Conservation (phyloP, 2,329 filamentous ascomycete genomes). For the Ophiostoma triangulosporum region DNA sequence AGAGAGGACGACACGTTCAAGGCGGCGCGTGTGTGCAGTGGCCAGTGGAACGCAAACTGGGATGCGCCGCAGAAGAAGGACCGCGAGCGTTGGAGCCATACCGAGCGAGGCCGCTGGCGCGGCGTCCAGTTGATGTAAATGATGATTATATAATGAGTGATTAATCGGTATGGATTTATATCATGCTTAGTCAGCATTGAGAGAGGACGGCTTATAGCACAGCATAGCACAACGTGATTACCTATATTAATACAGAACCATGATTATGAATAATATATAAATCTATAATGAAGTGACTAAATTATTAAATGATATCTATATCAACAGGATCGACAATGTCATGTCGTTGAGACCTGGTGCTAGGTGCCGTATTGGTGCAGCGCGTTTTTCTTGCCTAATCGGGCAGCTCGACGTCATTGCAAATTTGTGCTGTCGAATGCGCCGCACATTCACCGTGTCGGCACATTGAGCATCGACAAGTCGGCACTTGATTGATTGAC, state of each 20-base stretch:
- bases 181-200: not conserved
- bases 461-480: too few species aligned
- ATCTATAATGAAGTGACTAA: not conserved
- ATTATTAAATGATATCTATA: not conserved
- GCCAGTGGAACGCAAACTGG: conserved; percentile 22
- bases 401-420: not conserved
- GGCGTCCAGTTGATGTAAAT: conserved; percentile 10
- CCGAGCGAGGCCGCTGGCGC: conserved; percentile 22
- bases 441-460: not conserved
- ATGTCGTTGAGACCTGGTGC: not conserved
- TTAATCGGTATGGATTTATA: too few species aligned
- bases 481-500: too few species aligned
- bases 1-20: conserved; percentile 10
- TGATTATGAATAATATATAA: not conserved
- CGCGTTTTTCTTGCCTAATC: not conserved
- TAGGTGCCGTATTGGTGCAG: not conserved
- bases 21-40: conserved; percentile 17
- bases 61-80: conserved; percentile 22
- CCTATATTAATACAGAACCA: not conserved
- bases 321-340: not conserved
- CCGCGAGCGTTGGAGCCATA: conserved; percentile 22
- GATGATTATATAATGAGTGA: not conserved
- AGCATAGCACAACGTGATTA: not conserved
- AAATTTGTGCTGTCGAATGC: not conserved
- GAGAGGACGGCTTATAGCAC: not conserved